Conservation (phyloP, 192 early-diverging fungal species). For the Coemansia sp. region DNA sequence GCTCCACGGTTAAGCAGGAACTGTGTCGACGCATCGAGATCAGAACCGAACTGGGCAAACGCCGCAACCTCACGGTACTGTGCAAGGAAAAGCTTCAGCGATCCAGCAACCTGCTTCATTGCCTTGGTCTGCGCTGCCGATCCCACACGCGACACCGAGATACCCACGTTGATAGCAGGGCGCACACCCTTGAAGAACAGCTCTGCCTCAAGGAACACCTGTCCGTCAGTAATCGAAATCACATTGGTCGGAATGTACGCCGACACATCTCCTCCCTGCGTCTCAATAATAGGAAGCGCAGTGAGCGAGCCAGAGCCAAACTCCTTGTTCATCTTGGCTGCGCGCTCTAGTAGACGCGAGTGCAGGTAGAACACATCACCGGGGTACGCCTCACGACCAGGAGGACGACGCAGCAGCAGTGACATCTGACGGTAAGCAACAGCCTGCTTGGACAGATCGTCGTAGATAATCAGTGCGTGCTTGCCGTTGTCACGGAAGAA, state of each 20-base stretch:
- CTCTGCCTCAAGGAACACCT: constrained; percentile 99
- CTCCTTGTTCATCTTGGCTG: constrained; percentile 98
- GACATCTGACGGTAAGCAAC: constrained; percentile 99
- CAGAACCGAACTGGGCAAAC: constrained; percentile 99
- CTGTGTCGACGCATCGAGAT: constrained; percentile 99
- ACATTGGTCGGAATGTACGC: constrained; percentile 99
- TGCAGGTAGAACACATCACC: constrained; percentile 99
- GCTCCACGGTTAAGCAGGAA: constrained; percentile 99
- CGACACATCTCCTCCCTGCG: constrained; percentile 99
- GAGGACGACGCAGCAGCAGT: constrained; percentile 97
- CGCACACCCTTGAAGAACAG: constrained; percentile 99
- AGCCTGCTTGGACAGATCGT: constrained; percentile 99
- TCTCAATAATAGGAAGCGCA: constrained; percentile 99
- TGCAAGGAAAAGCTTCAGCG: constrained; percentile 99
- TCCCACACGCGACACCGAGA: constrained; percentile 99
- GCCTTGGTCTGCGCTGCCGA: constrained; percentile 99
- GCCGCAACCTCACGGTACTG: constrained; percentile 99
- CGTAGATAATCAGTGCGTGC: constrained; percentile 98
- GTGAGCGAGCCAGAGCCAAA: constrained; percentile 97
- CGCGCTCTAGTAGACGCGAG: constrained; percentile 98
- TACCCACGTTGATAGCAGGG: constrained; percentile 99
- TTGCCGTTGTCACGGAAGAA: constrained; percentile 99
- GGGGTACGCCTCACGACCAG: constrained; percentile 99
- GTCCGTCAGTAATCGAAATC: constrained; percentile 99
- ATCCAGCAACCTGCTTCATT: constrained; percentile 99